These are phyloP conservation scores for Cyclostephanos tholiformis DNA, from an alignment of 108 stramenopile genomes.

Conservation along the genomic window DNA sequence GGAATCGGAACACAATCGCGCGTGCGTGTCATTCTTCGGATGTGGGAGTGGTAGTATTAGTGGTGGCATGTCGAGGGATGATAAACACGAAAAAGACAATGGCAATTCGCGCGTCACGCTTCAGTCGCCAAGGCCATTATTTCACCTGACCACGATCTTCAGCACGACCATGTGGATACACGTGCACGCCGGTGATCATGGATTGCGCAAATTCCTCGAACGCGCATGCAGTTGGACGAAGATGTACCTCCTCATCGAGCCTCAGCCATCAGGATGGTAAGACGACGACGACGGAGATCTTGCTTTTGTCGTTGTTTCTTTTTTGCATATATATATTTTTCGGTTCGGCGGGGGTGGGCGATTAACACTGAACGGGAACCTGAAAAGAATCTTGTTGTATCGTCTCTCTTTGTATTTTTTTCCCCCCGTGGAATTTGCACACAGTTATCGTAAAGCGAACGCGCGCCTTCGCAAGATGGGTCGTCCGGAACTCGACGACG, in stretches of 20 bases:
- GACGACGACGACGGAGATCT: neutral
- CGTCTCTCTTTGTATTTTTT: neutral
- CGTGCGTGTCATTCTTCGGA: constrained; percentile 23
- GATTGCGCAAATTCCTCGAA: constrained; percentile 38
- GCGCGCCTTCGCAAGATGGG: constrained; percentile 54
- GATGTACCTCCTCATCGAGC: constrained; percentile 56
- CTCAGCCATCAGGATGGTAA: constrained; percentile 55
- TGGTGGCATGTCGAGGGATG: too few species aligned
- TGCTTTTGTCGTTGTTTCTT: neutral
- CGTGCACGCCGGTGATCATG: constrained; percentile 55
- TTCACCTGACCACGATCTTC: constrained; percentile 60
- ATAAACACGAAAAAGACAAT: neutral
- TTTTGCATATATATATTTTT: neutral
- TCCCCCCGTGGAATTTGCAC: too few species aligned
- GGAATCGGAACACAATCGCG: constrained; percentile 29
- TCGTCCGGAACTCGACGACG: constrained; percentile 51
- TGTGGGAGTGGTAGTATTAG: too few species aligned
- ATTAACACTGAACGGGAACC: too few species aligned
- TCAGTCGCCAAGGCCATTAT: constrained; percentile 11
- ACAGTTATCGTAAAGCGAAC: constrained; percentile 57
- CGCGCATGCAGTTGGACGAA: constrained; percentile 50
- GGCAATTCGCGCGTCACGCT: neutral
- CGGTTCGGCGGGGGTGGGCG: too few species aligned
- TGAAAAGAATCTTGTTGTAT: too few species aligned
- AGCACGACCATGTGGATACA: constrained; percentile 70